phyloP scores from a whole-genome alignment of 2,329 filamentous ascomycete species.

The Diaporthe vaccinii region DNA sequence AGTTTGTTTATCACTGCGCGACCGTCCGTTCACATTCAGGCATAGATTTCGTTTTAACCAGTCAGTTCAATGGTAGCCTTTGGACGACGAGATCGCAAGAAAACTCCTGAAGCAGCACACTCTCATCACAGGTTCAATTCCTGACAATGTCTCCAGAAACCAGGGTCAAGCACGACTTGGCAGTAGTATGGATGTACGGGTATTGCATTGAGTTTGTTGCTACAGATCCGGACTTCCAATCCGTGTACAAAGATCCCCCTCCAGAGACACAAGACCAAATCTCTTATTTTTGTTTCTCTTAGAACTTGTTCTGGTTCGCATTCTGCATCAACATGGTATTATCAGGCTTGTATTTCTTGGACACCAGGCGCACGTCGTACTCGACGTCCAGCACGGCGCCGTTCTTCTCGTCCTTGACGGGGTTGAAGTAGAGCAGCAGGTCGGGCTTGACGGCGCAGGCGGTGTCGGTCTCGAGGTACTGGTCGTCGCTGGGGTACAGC shows the following conservation, averaged over 20 bases:
- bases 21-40: too few relatives aligned
- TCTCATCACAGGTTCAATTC: neutral
- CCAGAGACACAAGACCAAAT: neutral
- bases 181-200: neutral
- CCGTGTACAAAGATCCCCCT: neutral
- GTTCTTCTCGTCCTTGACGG: slow-evolving; percentile 52
- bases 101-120: neutral
- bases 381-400: slow-evolving; percentile 49
- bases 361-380: slow-evolving; percentile 47
- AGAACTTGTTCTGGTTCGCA: slow-evolving; percentile 38
- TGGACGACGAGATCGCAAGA: neutral
- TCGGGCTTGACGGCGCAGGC: slow-evolving; percentile 55
- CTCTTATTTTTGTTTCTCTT: neutral
- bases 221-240: neutral
- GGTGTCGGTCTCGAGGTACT: slow-evolving; percentile 62
- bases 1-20: neutral
- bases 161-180: neutral
- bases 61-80: too few relatives aligned
- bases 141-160: neutral
- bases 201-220: slow-evolving; percentile 1
- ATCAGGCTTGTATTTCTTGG: slow-evolving; percentile 47
- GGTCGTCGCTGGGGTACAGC: slow-evolving; percentile 72
- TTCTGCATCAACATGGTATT: slow-evolving; percentile 38
- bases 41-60: neutral
- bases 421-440: slow-evolving; percentile 59